These are phyloP conservation scores for Talaromyces sp. DNA, from an alignment of 2,329 filamentous ascomycete genomes.

Conservation along the genomic window DNA sequence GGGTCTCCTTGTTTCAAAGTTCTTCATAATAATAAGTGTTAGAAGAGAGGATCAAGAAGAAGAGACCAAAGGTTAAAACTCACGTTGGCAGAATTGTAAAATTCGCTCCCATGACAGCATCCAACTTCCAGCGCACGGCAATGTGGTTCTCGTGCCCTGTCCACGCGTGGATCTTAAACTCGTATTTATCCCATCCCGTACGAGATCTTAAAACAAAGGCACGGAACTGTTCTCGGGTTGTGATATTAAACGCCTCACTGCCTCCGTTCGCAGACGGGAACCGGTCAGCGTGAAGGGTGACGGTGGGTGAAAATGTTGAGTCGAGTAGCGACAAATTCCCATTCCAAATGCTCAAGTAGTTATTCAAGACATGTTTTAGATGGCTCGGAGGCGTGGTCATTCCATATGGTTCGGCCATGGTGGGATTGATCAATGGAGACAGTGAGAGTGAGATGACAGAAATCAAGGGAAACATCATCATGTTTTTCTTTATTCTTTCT, in stretches of 20 bases:
- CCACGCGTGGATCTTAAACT: neutral
- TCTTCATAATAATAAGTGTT: neutral
- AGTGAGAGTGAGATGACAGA: neutral
- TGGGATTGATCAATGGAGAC: neutral
- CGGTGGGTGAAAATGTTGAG: neutral
- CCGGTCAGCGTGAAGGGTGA: neutral
- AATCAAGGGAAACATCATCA: neutral
- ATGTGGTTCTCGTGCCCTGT: neutral
- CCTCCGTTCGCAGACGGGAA: conserved; percentile 9
- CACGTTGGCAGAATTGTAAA: neutral
- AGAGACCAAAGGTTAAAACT: neutral
- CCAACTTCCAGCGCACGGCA: neutral
- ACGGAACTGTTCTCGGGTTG: conserved; percentile 1
- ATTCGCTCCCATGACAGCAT: neutral
- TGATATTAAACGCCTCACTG: conserved; percentile 1
- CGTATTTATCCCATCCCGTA: neutral
- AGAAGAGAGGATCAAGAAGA: neutral
- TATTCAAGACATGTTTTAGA: neutral
- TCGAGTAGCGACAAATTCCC: neutral
- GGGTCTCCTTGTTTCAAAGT: conserved; percentile 2
- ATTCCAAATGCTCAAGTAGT: neutral
- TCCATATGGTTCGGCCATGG: neutral
- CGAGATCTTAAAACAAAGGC: conserved; percentile 1
- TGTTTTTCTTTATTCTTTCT: neutral
- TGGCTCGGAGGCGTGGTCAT: neutral